Evolutionary conservation across 2,329 filamentous ascomycete genomes (phyloP), one percentile per base, ranked within the genome.

Genomic region (Lojkania enalia): DNA sequence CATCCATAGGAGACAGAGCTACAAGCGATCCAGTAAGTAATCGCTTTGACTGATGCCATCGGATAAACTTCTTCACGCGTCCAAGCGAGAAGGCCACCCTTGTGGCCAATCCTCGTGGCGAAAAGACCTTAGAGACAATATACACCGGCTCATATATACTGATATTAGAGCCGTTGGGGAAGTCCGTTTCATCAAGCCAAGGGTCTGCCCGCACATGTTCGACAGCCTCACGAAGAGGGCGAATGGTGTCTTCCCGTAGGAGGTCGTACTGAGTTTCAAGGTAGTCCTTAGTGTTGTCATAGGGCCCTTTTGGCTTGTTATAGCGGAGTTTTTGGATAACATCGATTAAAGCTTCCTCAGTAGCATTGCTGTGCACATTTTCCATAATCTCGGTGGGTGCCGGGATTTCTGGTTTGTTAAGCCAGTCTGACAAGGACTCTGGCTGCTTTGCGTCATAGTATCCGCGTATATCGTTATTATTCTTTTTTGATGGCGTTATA

Each of bases 211-310:
- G 77, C 42, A 87, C 78, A 11, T 76, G 69, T 0, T 73, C 70
- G 1, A 95, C 78, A 0, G 87, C 84, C 49, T 82, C 77, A 5
- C 90, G 80, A 0, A 96, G 74, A 1, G 84, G 79, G 11, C 86
- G 80, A 2, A 88, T 74, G 0, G 83, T 81, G 61, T 96, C 90
- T 59, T 90, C 87, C 2, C 90, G 79, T 5, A 90, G 75, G 1
- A 96, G 78, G 2, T 82, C 75, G 61, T 94, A 95, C 38, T 95
- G 88, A 0, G 82, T 79, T 21, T 81, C 74, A 0, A 96, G 73
- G 46, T 95, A 96, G 0, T 77, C 74, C 1, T 82, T 76, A 35
- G 81, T 85, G 3, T 75, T 81, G 0, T 69, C 51, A 75, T 85
- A 92, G 0, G 83, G 72, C 0, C 75, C 74, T 1, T 78, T 44